Base-by-base conservation (phyloP, 768 basidiomycete species). In the Asterophora parasitica region DNA sequence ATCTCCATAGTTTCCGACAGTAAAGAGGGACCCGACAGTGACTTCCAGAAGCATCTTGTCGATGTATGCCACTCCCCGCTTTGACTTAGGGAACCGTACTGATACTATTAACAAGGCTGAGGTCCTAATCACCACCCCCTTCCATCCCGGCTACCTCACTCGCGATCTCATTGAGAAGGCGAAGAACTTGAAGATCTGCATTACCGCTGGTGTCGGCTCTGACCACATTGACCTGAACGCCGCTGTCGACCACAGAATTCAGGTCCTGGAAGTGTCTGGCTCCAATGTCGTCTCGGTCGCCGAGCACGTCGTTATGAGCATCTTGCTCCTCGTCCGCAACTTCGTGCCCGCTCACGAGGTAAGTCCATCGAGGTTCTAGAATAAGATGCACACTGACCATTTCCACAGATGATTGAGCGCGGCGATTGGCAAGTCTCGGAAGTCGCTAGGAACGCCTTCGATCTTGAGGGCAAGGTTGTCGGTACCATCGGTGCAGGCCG, bases 151-250 rank as follows among this genome's bases (percentile, higher is more conserved):
- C 27, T 91, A 90, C 65, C 76, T 91, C 50, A 91, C 88, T 1
- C 75, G 72, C 31, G 86, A 87, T 0, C 71, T 89, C 46, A 60
- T 89, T 51, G 73, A 80, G 43, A 87, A 86, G 75, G 90, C 92
- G 27, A 85, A 86, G 68, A 92, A 93, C 57, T 79, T 96, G 52
- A 94, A 91, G 69, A 63, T 94, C 48, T 89, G 87, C 60, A 78
- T 94, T 60, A 96, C 92, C 17, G 92, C 92, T 50, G 90, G 89
- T 65, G 90, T 92, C 39, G 89, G 91, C 9, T 90, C 87, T 15
- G 92, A 93, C 69, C 90, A 88, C 71, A 81, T 92, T 54, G 92
- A 94, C 63, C 78, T 95, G 51, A 85, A 93, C 65, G 87, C 90
- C 16, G 86, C 89, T 19, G 91, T 89, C 54, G 81, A 90, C 61